These are phyloP conservation scores for Xanthoceras sorbifolium DNA, from an alignment of 345 rosid species.

Conservation along the genomic window DNA sequence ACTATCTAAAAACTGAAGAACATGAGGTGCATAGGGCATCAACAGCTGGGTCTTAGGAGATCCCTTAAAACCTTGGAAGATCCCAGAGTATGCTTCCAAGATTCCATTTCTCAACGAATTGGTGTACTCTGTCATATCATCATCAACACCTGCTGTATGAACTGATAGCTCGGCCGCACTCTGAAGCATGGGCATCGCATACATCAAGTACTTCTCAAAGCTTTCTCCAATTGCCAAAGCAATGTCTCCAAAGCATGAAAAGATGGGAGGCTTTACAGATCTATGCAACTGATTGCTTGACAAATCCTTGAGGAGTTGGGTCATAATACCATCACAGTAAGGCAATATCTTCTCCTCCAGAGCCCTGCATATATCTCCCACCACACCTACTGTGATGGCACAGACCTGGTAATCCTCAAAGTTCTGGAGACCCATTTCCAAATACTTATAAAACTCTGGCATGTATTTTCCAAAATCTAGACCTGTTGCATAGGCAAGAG, in stretches of 20 bases:
- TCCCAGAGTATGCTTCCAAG: slow-evolving; percentile 48
- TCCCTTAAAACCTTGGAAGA: slow-evolving; percentile 50
- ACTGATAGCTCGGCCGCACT: slow-evolving; percentile 50
- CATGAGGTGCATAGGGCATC: slow-evolving; percentile 43
- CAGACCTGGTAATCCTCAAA: slow-evolving; percentile 57
- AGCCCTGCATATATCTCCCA: slow-evolving; percentile 51
- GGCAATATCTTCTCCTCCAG: slow-evolving; percentile 43
- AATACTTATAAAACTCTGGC: slow-evolving; percentile 45
- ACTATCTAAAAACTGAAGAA: slow-evolving; percentile 44
- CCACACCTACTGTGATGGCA: slow-evolving; percentile 48
- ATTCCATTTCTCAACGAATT: slow-evolving; percentile 48
- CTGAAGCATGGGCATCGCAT: slow-evolving; percentile 53
- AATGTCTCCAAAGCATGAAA: slow-evolving; percentile 49
- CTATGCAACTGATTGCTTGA: slow-evolving; percentile 50
- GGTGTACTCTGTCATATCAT: slow-evolving; percentile 44
- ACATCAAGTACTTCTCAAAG: slow-evolving; percentile 50
- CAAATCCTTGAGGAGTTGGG: slow-evolving; percentile 48
- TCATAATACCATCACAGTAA: slow-evolving; percentile 49
- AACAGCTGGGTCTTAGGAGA: slow-evolving; percentile 46
- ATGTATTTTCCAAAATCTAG: slow-evolving; percentile 45
- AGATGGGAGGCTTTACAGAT: slow-evolving; percentile 50
- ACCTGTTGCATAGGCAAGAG: slow-evolving; percentile 47
- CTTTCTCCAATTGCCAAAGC: slow-evolving; percentile 45
- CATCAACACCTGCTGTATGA: slow-evolving; percentile 39
- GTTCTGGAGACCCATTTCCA: slow-evolving; percentile 51